Evolutionary conservation across 371 early-diverging fungal species (phyloP).

Genomic region (Mortierella sp.): DNA sequence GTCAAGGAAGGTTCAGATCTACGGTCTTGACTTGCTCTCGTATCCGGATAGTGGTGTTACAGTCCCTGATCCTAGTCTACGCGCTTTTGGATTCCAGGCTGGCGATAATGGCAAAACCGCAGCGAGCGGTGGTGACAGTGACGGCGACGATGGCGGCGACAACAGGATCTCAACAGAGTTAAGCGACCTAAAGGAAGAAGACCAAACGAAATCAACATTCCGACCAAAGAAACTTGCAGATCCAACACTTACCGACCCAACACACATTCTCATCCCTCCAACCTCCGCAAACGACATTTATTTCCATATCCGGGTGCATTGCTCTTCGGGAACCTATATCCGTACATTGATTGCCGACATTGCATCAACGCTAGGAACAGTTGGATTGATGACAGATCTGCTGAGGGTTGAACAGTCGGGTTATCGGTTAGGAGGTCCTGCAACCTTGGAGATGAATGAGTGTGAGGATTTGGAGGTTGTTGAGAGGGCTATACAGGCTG

Average conservation of each 20-base stretch:
- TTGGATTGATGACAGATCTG: conserved; percentile 60
- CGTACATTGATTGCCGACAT: conserved; percentile 64
- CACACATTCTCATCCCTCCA: conserved; percentile 23
- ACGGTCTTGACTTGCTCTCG: conserved; percentile 52
- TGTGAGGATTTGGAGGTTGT: conserved; percentile 39
- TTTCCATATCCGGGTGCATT: conserved; percentile 59
- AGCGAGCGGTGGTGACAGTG: no score
- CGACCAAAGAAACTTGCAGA: conserved; percentile 25
- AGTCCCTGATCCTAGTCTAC: conserved; percentile 13
- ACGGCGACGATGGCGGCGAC: no score
- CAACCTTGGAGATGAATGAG: conserved; percentile 35
- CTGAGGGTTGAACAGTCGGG: conserved; percentile 59
- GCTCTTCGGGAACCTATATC: conserved; percentile 67
- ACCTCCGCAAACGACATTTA: conserved; percentile 11
- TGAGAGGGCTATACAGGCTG: conserved; percentile 36
- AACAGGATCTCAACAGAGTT: background rate
- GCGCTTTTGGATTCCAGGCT: conserved; percentile 13
- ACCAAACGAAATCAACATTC: conserved; percentile 1
- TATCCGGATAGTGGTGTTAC: conserved; percentile 23
- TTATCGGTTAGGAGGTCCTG: conserved; percentile 40
- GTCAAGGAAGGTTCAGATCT: conserved; percentile 49
- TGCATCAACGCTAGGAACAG: conserved; percentile 54
- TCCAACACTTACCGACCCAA: conserved; percentile 6
- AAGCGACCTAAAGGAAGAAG: background rate
- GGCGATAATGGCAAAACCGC: background rate